These are phyloP conservation scores for Parathielavia appendiculata DNA, from an alignment of 495 filamentous ascomycete genomes.

Conservation along the genomic window DNA sequence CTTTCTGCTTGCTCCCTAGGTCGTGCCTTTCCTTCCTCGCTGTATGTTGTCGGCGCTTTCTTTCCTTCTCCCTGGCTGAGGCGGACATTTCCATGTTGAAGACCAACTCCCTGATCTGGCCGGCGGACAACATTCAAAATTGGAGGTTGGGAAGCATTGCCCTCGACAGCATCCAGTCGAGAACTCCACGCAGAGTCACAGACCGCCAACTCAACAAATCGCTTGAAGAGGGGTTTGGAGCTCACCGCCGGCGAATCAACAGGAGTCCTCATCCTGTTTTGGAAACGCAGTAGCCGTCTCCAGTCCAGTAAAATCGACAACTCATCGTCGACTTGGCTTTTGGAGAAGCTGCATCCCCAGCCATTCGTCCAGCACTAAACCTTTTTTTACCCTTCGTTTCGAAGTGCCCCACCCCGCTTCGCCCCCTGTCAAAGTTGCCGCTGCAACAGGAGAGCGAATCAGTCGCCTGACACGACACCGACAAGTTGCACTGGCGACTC, in stretches of 20 bases:
- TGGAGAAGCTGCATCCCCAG: not conserved
- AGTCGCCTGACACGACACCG: constrained; percentile 17
- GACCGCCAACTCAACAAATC: not conserved
- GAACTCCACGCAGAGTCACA: not conserved
- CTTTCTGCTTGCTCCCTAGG: constrained; percentile 3
- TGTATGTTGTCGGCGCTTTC: constrained; percentile 1
- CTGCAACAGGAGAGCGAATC: constrained; percentile 35
- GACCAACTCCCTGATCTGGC: not conserved
- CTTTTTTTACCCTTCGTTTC: constrained; percentile 21
- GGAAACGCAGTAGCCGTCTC: not conserved
- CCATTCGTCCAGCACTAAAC: constrained; percentile 2
- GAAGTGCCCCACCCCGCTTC: constrained; percentile 22
- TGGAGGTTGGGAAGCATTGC: not conserved
- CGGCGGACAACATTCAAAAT: not conserved
- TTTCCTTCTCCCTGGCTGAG: not conserved
- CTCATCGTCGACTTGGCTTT: constrained; percentile 2
- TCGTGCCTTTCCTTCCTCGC: not conserved
- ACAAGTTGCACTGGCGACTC: constrained; percentile 34
- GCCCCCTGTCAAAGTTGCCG: constrained; percentile 34
- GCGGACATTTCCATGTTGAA: not conserved
- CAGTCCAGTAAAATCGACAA: constrained; percentile 1
- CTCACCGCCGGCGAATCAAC: constrained; percentile 10
- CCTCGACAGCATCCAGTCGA: not conserved
- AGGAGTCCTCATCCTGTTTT: not conserved
- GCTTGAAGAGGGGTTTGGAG: not conserved